Evolutionary conservation across 2,329 filamentous ascomycete genomes (phyloP).

Genomic region (Purpureocillium takamizusanense): DNA sequence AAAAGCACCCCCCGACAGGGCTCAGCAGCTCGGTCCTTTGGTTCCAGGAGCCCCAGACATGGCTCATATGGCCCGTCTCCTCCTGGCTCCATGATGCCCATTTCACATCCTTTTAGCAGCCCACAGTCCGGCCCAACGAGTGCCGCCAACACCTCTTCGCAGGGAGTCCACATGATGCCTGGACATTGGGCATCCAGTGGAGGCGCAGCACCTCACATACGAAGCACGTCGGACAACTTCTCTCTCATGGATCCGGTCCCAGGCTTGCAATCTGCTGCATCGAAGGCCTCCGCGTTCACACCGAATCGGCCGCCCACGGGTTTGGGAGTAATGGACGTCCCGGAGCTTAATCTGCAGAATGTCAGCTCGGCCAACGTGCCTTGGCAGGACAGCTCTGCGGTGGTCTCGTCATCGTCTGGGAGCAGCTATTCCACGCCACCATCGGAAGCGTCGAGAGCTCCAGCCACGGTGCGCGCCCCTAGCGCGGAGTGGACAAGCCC

Average conservation of each 20-base stretch:
- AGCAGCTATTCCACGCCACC: constrained; percentile 37
- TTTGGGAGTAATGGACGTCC: constrained; percentile 11
- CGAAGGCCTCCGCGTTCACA: too few relatives aligned
- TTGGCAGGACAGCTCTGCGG: constrained; percentile 29
- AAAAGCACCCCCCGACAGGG: constrained; percentile 1
- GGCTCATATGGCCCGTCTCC: constrained; percentile 7
- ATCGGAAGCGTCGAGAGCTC: constrained; percentile 24
- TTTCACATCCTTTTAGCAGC: constrained; percentile 9
- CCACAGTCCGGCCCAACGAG: constrained; percentile 5
- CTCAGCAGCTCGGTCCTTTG: constrained; percentile 6
- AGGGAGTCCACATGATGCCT: constrained; percentile 7
- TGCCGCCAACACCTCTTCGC: constrained; percentile 5
- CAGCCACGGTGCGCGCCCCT: constrained; percentile 15
- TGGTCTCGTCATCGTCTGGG: constrained; percentile 36
- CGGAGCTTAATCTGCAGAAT: constrained; percentile 12
- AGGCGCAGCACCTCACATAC: constrained; percentile 7
- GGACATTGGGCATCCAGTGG: constrained; percentile 13
- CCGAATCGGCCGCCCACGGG: not conserved
- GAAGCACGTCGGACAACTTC: constrained; percentile 11
- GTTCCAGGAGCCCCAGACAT: constrained; percentile 10
- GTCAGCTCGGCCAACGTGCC: constrained; percentile 9
- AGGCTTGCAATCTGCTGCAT: constrained; percentile 4
- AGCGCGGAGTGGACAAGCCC: constrained; percentile 22
- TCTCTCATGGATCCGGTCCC: constrained; percentile 10
- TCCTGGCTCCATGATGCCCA: constrained; percentile 10